Evolutionary conservation across 225 moss, liverwort and hornwort genomes (phyloP), one percentile per base, ranked within the genome.

Genomic region (Marchantia paleacea): DNA sequence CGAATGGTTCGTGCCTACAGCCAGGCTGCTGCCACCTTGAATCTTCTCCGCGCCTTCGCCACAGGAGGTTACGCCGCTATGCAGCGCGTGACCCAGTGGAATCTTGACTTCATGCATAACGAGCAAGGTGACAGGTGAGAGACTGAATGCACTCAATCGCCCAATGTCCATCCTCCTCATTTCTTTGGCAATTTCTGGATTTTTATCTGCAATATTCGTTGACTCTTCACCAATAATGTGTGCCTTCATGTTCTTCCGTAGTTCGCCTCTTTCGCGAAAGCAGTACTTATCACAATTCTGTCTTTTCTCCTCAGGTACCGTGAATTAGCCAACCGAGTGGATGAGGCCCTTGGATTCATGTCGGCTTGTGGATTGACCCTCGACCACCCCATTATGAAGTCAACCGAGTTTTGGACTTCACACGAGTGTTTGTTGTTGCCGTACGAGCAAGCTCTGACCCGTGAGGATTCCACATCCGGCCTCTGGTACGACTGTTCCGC

Each of bases 51-150:
- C 3, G 92, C 94, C 8, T 94, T 94, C 54, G 94, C 94, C 18
- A 92, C 92, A 20, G 94, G 94, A 64, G 94, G 94, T 39, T 94
- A 89, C 29, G 94, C 94, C 4, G 94, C 94, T 7, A 94, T 94
- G 91, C 92, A 92, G 79, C 89, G 94, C 7, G 92, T 94, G 19
- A 94, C 90, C 31, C 94, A 91, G 78, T 94, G 94, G 94, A 92
- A 94, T 54, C 89, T 94, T 0, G 92, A 94, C 58, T 94, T 94
- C 73, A 86, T 85, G 82, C 73, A 90, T 80, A 81, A 87, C 85
- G 78, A 88, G 90, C 85, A 90, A 86, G 81, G 92, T 80, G 85
- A 87, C 84, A 85, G 94, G 94, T 73, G 83, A 90, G 80, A 19
- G 57, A 57, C 19, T 9, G 13, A 39, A 39, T 39, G 39, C 39